Evolutionary conservation across 2,329 filamentous ascomycete genomes (phyloP).

Genomic region (Colletotrichum lupini): DNA sequence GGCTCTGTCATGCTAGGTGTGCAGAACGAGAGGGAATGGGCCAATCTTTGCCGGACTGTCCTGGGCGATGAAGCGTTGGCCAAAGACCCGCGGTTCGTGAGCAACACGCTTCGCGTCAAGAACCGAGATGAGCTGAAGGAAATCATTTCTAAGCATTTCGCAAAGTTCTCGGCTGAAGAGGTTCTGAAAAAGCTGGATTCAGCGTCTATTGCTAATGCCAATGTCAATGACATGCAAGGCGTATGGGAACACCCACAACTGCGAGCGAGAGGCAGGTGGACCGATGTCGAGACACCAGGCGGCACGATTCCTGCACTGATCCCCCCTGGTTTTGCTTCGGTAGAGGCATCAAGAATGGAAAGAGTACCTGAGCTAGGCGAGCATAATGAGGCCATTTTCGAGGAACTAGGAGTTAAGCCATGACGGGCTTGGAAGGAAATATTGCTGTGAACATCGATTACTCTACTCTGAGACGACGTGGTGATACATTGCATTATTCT

Average conservation of each 20-base stretch:
- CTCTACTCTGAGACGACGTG: too few species aligned
- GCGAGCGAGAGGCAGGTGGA: slow-evolving; percentile 61
- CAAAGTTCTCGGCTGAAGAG: slow-evolving; percentile 49
- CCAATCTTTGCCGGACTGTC: slow-evolving; percentile 58
- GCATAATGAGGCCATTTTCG: slow-evolving; percentile 26
- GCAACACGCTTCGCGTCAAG: slow-evolving; percentile 55
- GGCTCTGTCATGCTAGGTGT: slow-evolving; percentile 66
- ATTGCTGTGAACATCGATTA: too few species aligned
- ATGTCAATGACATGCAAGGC: slow-evolving; percentile 64
- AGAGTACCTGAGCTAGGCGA: slow-evolving; percentile 28
- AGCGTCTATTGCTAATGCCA: slow-evolving; percentile 65
- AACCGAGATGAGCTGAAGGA: slow-evolving; percentile 58
- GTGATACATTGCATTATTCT: too few species aligned
- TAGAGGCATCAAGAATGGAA: slow-evolving; percentile 16
- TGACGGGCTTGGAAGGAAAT: neutral
- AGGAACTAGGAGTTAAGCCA: slow-evolving; percentile 12
- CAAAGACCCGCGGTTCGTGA: slow-evolving; percentile 58
- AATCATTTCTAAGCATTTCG: slow-evolving; percentile 58
- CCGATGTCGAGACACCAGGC: slow-evolving; percentile 57
- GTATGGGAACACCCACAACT: slow-evolving; percentile 67
- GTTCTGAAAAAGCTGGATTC: slow-evolving; percentile 55
- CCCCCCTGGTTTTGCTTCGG: slow-evolving; percentile 54
- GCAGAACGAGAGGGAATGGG: slow-evolving; percentile 69
- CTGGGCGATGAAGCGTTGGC: slow-evolving; percentile 54
- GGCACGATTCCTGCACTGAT: slow-evolving; percentile 60